Evolutionary conservation across 805 yeast species (phyloP), one percentile per base, ranked within the genome.

Genomic region (Grigorovia yakushimaensis): DNA sequence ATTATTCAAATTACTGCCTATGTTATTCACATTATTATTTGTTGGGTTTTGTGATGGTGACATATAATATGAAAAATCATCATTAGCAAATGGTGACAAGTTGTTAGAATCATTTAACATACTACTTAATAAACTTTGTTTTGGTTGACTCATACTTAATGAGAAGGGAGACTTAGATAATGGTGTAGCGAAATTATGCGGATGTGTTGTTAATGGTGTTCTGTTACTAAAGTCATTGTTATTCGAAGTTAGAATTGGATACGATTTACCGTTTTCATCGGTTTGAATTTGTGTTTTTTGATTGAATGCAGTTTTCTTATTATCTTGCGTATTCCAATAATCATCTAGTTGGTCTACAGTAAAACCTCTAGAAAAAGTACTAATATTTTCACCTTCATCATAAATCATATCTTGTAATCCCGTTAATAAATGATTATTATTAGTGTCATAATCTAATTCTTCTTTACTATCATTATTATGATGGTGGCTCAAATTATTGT

Each of bases 271-370:
- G 10, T 40, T 27, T 18, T 30, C 39, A 20, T 42, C 22, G 4
- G 39, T 17, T 21, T 40, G 41, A 17, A 44, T 44, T 23, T 27
- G 39, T 11, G 39, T 39, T 13, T 41, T 36, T 11, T 44, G 24
- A 4, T 21, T 15, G 11, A 23, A 19, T 2, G 35, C 23, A 4
- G 21, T 19, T 4, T 37, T 19, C 4, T 39, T 20, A 23, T 21
- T 35, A 10, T 50, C 49, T 44, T 58, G 57, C 22, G 43, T 53
- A 15, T 50, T 53, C 68, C 68, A 64, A 48, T 61, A 64, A 39
- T 56, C 59, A 48, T 64, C 68, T 30, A 68, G 57, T 64, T 64
- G 67, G 59, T 57, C 72, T 3, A 59, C 63, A 4, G 66, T 64
- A 39, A 58, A 60, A 2, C 58, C 59, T 38, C 61, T 63, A 18